A percentile compares a stretch with the other conserved stretches of the same genome.
Conservation (phyloP, 177 flowering plant species). For the Vitis hybrid region DNA sequence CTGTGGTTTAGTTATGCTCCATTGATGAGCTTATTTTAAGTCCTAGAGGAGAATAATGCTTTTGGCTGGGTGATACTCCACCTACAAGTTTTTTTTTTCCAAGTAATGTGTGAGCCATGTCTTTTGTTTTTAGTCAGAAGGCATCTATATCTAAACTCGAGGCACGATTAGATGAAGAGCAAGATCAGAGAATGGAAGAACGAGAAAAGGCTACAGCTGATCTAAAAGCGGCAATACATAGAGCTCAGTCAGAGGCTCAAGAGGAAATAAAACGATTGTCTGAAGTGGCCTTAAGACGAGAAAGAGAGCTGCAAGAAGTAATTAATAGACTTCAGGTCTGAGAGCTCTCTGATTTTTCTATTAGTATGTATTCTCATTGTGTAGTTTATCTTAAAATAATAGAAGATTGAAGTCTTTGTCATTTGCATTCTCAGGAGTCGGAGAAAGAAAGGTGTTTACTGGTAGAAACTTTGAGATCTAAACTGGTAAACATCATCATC, state of each 20-base stretch:
- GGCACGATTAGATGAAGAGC: constrained; percentile 73
- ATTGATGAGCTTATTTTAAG: neutral
- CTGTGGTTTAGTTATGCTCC: neutral
- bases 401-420: neutral
- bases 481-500: constrained; percentile 54
- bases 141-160: constrained; percentile 78
- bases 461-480: constrained; percentile 71
- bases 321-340: constrained; percentile 88
- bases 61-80: neutral
- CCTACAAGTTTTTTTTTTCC: neutral
- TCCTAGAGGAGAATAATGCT: neutral
- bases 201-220: constrained; percentile 78
- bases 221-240: constrained; percentile 66
- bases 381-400: neutral
- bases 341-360: constrained; percentile 3
- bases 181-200: constrained; percentile 79
- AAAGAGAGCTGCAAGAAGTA: constrained; percentile 78
- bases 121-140: constrained; percentile 64
- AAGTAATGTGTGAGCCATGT: constrained; percentile 1
- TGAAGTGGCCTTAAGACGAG: constrained; percentile 62
- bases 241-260: constrained; percentile 71
- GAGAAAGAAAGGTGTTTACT: constrained; percentile 74
- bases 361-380: neutral
- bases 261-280: constrained; percentile 69
- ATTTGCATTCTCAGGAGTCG: constrained; percentile 54